These are phyloP conservation scores for Xerocomellus chrysenteron DNA, from an alignment of 768 basidiomycete genomes.

Conservation along the genomic window DNA sequence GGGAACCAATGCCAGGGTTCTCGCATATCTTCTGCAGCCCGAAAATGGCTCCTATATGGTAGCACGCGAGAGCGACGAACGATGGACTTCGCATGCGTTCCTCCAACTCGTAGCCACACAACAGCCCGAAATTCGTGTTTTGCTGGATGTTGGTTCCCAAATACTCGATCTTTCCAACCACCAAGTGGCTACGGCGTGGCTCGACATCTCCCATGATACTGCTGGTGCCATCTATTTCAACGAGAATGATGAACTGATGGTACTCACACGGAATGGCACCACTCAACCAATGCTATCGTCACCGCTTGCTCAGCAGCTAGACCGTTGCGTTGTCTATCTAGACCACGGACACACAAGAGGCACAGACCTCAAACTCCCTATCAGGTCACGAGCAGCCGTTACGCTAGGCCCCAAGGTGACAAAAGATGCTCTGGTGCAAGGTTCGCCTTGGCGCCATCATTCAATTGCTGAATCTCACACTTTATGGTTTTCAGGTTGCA, in stretches of 20 bases:
- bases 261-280: constrained; percentile 22
- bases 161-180: constrained; percentile 48
- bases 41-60: constrained; percentile 16
- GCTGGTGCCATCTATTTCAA: constrained; percentile 29
- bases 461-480: not conserved
- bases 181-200: constrained; percentile 42
- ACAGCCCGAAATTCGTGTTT: constrained; percentile 38
- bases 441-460: constrained; percentile 12
- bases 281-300: constrained; percentile 27
- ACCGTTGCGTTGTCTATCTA: constrained; percentile 34
- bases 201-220: constrained; percentile 17
- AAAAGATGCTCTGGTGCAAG: constrained; percentile 35
- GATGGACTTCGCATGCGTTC: constrained; percentile 1
- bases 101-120: constrained; percentile 32
- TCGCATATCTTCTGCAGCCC: constrained; percentile 27
- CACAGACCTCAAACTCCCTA: constrained; percentile 37
- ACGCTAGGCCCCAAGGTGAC: constrained; percentile 37
- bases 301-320: constrained; percentile 25
- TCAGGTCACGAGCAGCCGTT: constrained; percentile 32
- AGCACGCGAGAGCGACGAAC: not conserved
- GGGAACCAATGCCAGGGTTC: constrained; percentile 43
- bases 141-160: constrained; percentile 57
- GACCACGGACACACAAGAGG: constrained; percentile 40
- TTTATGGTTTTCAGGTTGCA: constrained; percentile 37
- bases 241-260: constrained; percentile 29